phyloP scores from a whole-genome alignment of 2,329 filamentous ascomycete genomes.

The Fusarium devonianum region DNA sequence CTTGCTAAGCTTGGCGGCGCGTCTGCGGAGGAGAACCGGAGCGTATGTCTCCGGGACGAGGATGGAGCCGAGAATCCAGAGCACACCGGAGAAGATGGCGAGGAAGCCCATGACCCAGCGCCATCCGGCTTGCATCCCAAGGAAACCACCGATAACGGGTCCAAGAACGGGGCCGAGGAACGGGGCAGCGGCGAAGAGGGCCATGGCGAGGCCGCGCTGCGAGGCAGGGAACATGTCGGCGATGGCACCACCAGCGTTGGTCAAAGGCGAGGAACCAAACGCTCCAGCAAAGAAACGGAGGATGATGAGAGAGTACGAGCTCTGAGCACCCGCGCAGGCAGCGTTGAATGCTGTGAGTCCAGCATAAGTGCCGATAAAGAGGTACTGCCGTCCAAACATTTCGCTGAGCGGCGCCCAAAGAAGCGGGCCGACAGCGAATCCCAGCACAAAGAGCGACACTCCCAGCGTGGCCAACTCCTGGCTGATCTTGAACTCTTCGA shows the following conservation, averaged over 20 bases:
- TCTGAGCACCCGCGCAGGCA: constrained; percentile 75
- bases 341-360: constrained; percentile 79
- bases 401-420: constrained; percentile 78
- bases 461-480: constrained; percentile 32
- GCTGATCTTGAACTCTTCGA: constrained; percentile 26
- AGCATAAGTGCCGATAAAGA: constrained; percentile 63
- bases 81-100: constrained; percentile 69
- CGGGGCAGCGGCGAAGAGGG: constrained; percentile 78
- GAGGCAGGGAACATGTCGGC: constrained; percentile 81
- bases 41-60: constrained; percentile 87
- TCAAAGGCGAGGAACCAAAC: constrained; percentile 71
- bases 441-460: constrained; percentile 31
- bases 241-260: constrained; percentile 64
- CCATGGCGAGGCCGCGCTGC: constrained; percentile 83
- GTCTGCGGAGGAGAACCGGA: constrained; percentile 68
- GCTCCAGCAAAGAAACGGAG: constrained; percentile 79
- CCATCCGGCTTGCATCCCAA: constrained; percentile 74
- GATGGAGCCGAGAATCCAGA: constrained; percentile 77
- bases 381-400: constrained; percentile 70
- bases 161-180: constrained; percentile 70
- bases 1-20: constrained; percentile 29
- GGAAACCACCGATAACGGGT: constrained; percentile 68
- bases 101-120: constrained; percentile 85
- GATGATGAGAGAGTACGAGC: constrained; percentile 74
- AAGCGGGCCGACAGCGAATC: constrained; percentile 71